phyloP scores from a whole-genome alignment of 176 grass and related monocot genomes.

The Avena sativa region DNA sequence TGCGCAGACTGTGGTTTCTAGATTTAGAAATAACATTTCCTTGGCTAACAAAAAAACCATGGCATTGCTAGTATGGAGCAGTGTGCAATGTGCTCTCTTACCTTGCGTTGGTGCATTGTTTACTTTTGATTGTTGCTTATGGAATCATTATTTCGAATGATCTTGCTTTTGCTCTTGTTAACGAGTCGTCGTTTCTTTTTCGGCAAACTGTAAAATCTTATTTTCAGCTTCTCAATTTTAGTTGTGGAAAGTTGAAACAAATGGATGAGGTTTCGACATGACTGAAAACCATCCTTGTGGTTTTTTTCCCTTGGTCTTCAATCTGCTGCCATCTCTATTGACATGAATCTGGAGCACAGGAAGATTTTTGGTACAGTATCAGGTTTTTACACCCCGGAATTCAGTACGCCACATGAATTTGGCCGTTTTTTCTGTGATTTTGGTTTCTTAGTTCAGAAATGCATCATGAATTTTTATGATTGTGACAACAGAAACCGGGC shows the following conservation, averaged over 20 bases:
- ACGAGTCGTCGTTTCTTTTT: not conserved
- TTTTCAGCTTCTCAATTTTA: not conserved
- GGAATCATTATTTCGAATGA: not conserved
- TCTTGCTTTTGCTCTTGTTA: not conserved
- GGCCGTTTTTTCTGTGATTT: not conserved
- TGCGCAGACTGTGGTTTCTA: not conserved
- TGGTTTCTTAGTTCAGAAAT: not conserved
- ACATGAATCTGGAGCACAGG: not conserved
- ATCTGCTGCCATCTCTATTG: slow-evolving; percentile 28
- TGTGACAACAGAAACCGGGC: not conserved
- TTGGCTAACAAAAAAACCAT: not conserved
- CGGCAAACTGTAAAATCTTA: not conserved
- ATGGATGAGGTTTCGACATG: not conserved
- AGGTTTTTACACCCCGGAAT: not conserved
- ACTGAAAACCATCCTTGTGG: not conserved
- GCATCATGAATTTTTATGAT: not conserved
- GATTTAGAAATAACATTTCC: not conserved
- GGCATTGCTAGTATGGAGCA: not conserved
- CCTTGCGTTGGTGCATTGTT: not conserved
- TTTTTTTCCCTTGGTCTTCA: not conserved
- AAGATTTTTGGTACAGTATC: not conserved
- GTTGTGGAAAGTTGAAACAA: not conserved
- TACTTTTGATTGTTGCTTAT: not conserved
- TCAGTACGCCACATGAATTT: not conserved
- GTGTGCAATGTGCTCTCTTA: not conserved